phyloP scores from a whole-genome alignment of 768 basidiomycete genomes.

The Trametes gibbosa region DNA sequence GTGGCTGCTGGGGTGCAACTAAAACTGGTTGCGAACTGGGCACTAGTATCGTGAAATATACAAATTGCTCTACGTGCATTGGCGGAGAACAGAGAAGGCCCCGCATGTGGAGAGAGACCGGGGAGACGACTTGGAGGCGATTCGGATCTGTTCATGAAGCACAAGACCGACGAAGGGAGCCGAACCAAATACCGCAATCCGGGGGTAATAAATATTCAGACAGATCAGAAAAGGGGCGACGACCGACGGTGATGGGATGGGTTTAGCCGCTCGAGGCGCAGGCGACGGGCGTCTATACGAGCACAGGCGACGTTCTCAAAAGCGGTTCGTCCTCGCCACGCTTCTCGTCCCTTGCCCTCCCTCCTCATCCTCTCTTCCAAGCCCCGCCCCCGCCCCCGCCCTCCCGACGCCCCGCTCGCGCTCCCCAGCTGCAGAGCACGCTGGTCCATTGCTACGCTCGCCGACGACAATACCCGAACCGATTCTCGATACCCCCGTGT shows the following conservation, averaged over 20 bases:
- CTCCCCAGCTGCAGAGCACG: slow-evolving; percentile 29
- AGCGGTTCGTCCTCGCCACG: slow-evolving; percentile 13
- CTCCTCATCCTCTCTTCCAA: neutral
- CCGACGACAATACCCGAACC: slow-evolving; percentile 11
- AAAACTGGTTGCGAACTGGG: no score
- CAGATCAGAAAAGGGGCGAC: slow-evolving; percentile 2
- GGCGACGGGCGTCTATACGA: neutral
- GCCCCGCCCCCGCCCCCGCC: slow-evolving; percentile 2
- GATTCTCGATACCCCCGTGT: slow-evolving; percentile 22
- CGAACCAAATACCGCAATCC: neutral
- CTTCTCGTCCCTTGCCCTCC: slow-evolving; percentile 5
- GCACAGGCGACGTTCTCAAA: slow-evolving; percentile 11
- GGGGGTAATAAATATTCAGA: neutral
- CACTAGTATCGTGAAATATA: no score
- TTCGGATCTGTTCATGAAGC: neutral
- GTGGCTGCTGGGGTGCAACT: no score
- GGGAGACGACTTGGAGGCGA: neutral
- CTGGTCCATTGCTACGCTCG: slow-evolving; percentile 14
- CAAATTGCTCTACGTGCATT: no score
- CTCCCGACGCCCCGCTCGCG: neutral
- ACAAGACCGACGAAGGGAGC: neutral
- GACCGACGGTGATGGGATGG: slow-evolving; percentile 15
- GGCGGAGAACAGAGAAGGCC: no score
- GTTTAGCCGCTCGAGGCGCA: slow-evolving; percentile 13
- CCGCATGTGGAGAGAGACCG: slow-evolving; percentile 6